Evolutionary conservation across 2,329 filamentous ascomycete species (phyloP), one percentile per base, ranked within the genome.

Genomic region (Aspergillus phoenicis): DNA sequence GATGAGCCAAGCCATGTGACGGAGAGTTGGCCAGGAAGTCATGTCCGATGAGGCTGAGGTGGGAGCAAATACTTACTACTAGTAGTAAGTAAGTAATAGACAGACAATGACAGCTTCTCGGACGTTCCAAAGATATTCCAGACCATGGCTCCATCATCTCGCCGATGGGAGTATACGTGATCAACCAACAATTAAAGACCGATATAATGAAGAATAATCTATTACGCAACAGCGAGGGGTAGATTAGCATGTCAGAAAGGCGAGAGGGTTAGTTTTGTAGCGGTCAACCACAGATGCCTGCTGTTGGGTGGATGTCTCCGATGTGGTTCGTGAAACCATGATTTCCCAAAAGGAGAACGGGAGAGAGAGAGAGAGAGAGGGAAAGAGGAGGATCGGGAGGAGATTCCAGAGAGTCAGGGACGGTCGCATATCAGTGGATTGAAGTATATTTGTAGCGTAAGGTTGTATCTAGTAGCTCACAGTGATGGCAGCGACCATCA

Each of bases 21-120:
- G 20, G 20, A 15, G 33, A 15, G 56, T 47, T 51, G 59, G 59
- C 26, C 4, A 59, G 59, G 59, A 59, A 61, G 33, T 61, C 49
- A 45, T 55, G 59, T 61, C 59, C 55, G 59, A 58, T 36, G 22
- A 54, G 24, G 26, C 24, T 11, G 41, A 47, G 22, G 39, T 53
- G 33, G 22, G 4, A 26, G 26, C 20, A 20, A 20, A 20, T 20
- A 20, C 6, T 26, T 5, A 26, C 26, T 26, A 7, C 5, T 36
- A 36, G 11, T 36, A 36, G 33, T 36, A 36, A 30, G 28, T 10
- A 30, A 36, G 33, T 36, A 13, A 15, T 36, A 5, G 11, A 36
- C 26, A 5, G 11, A 36, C 26, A 26, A 51, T 30, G 47, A 56
- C 39, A 47, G 22, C 41, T 11, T 33, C 53, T 47, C 39, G 33